These are phyloP conservation scores for Gypsophila paniculata DNA, from an alignment of 179 eudicot genomes.

Conservation along the genomic window DNA sequence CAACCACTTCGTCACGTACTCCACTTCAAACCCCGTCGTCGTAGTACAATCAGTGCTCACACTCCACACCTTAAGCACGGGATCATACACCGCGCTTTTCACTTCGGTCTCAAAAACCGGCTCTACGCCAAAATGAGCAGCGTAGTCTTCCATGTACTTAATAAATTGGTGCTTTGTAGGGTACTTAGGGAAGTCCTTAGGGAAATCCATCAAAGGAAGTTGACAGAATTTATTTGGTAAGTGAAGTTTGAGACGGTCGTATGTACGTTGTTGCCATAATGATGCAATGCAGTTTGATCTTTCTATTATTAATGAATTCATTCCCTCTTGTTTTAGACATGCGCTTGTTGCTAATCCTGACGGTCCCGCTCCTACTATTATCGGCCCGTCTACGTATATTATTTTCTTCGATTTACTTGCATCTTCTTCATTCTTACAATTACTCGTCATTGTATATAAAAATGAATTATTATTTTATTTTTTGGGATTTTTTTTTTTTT, in stretches of 20 bases:
- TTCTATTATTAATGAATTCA: slow-evolving; percentile 65
- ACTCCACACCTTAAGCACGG: slow-evolving; percentile 37
- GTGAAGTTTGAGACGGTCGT: slow-evolving; percentile 80
- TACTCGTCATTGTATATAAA: slow-evolving; percentile 39
- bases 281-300: slow-evolving; percentile 81
- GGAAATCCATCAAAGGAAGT: slow-evolving; percentile 66
- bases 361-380: slow-evolving; percentile 87
- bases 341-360: slow-evolving; percentile 86
- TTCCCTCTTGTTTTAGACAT: slow-evolving; percentile 48
- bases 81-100: slow-evolving; percentile 40
- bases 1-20: slow-evolving; percentile 57
- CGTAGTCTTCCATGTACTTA: slow-evolving; percentile 66
- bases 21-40: too few relatives aligned
- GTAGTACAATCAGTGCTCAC: too few relatives aligned
- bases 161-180: slow-evolving; percentile 71
- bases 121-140: slow-evolving; percentile 44
- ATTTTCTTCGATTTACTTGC: slow-evolving; percentile 18
- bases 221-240: slow-evolving; percentile 80
- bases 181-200: slow-evolving; percentile 63
- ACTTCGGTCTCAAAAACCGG: slow-evolving; percentile 62
- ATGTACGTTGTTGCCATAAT: slow-evolving; percentile 68
- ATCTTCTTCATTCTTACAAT: slow-evolving; percentile 31
- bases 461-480: too few relatives aligned
- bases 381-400: slow-evolving; percentile 47
- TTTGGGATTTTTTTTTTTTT: neutral